These are phyloP conservation scores for Fusarium buxicola DNA, from an alignment of 2,329 filamentous ascomycete genomes.

Conservation along the genomic window DNA sequence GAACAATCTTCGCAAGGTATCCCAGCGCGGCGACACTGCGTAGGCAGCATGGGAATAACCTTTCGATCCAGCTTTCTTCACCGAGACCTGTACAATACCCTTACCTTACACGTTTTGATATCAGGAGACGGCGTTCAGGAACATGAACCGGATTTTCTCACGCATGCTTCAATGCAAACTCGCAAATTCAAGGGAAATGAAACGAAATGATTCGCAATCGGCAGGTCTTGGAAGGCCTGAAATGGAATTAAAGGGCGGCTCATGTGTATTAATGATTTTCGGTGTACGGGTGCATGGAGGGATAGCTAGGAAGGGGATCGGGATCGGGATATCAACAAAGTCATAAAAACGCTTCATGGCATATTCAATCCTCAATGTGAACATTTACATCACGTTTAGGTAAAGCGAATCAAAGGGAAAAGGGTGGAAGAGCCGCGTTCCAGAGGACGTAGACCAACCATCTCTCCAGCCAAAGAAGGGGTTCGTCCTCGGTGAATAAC, in stretches of 20 bases:
- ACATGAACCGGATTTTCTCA: constrained; percentile 2
- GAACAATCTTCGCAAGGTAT: constrained; percentile 60
- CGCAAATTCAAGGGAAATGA: constrained; percentile 8
- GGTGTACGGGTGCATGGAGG: constrained; percentile 10
- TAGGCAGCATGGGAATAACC: constrained; percentile 7
- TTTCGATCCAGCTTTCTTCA: neutral
- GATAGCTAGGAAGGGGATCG: neutral
- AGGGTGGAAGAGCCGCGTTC: too few species aligned
- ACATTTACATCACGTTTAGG: too few species aligned
- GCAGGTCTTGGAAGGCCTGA: constrained; percentile 12
- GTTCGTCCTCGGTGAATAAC: too few species aligned
- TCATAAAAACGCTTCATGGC: neutral
- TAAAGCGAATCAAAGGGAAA: too few species aligned
- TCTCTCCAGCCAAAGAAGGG: too few species aligned
- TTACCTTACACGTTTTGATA: constrained; percentile 14
- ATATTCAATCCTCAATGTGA: too few species aligned
- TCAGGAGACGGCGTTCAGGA: constrained; percentile 32
- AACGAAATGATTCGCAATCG: constrained; percentile 10
- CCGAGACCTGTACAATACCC: constrained; percentile 16
- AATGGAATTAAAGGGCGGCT: constrained; percentile 11
- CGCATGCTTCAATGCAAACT: constrained; percentile 10
- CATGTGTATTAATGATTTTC: constrained; percentile 20
- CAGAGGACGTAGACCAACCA: too few species aligned
- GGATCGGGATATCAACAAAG: constrained; percentile 1
- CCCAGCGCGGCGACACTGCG: constrained; percentile 31